Conservation (phyloP, 2,329 filamentous ascomycete species). For the Hymenoscyphus occultus region DNA sequence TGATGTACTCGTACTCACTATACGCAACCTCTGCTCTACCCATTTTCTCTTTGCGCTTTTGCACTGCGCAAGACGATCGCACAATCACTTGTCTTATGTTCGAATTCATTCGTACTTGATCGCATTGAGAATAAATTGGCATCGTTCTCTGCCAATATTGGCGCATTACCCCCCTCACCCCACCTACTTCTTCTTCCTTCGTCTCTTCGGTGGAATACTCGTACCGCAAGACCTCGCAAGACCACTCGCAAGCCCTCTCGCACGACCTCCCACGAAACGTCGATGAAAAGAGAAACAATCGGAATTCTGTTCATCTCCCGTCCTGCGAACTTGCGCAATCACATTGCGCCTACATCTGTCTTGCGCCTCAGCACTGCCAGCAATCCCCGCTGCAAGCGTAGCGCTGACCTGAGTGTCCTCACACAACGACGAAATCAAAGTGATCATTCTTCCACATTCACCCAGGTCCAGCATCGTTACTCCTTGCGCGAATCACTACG, state of each 20-base stretch:
- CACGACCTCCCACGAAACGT: conserved; percentile 7
- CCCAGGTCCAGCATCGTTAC: neutral
- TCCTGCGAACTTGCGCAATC: neutral
- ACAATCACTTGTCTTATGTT: neutral
- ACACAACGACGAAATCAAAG: conserved; percentile 2
- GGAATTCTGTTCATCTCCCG: neutral
- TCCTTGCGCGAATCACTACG: neutral
- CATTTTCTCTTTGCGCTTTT: neutral
- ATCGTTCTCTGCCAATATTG: neutral
- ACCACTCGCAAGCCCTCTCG: neutral
- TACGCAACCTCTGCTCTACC: neutral
- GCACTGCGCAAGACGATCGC: neutral
- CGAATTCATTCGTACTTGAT: neutral
- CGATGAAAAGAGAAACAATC: conserved; percentile 5
- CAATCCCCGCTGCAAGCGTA: neutral
- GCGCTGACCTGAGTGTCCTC: conserved; percentile 1
- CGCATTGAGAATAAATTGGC: neutral
- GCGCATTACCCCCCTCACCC: neutral
- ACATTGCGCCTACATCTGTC: neutral
- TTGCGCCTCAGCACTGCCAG: conserved; percentile 4
- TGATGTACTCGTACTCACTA: too few relatives aligned
- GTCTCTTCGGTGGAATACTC: neutral
- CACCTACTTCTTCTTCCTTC: neutral
- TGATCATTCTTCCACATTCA: conserved; percentile 2
- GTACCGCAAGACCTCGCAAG: neutral